Conservation (phyloP, 345 rosid genomes). For the Populus euphratica region DNA sequence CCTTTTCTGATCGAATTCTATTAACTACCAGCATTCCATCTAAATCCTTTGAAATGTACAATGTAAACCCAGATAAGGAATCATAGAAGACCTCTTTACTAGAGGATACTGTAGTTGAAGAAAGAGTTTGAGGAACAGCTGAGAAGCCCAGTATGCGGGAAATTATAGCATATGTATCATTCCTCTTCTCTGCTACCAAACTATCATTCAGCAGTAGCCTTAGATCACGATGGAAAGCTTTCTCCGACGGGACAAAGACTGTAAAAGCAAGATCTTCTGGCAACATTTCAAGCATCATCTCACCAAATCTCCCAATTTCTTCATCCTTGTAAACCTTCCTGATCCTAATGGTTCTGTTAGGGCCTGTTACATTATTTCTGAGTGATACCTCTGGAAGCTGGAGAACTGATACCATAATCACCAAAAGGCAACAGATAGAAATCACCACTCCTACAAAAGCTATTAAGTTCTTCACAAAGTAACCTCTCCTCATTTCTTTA, state of each 20-base stretch:
- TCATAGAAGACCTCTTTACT: conserved; percentile 50
- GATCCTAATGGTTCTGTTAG: neutral
- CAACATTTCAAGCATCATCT: conserved; percentile 77
- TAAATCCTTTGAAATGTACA: conserved; percentile 40
- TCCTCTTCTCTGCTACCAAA: conserved; percentile 28
- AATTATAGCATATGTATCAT: conserved; percentile 50
- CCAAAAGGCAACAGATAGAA: conserved; percentile 41
- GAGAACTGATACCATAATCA: conserved; percentile 40
- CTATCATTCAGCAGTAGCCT: conserved; percentile 32
- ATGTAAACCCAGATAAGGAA: conserved; percentile 56
- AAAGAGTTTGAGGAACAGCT: conserved; percentile 53
- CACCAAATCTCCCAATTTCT: conserved; percentile 55
- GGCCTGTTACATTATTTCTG: conserved; percentile 9
- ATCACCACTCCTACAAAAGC: conserved; percentile 39
- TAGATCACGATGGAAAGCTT: conserved; percentile 59
- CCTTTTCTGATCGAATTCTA: conserved; percentile 46
- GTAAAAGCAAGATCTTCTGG: conserved; percentile 78
- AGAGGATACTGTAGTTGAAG: conserved; percentile 16
- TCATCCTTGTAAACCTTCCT: conserved; percentile 10
- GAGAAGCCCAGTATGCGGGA: conserved; percentile 71
- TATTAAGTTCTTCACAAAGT: conserved; percentile 34
- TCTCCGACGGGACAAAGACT: conserved; percentile 61
- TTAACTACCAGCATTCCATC: conserved; percentile 56
- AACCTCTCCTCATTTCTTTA: conserved; percentile 38
- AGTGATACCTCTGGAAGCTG: conserved; percentile 51